Evolutionary conservation across 257 asterid species (phyloP), one percentile per base, ranked within the genome.

Genomic region (Avicennia marina): DNA sequence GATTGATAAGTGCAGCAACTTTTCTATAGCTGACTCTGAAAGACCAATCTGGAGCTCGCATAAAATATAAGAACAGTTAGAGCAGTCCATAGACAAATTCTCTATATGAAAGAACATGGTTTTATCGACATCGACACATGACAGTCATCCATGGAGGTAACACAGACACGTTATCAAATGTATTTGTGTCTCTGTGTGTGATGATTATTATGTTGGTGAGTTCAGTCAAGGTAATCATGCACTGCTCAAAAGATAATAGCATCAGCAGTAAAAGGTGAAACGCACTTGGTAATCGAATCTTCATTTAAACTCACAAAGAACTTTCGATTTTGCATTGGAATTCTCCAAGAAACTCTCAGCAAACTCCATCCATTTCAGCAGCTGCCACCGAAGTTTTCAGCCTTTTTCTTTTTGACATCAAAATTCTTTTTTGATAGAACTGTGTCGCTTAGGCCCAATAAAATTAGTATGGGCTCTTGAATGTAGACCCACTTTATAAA

Each of bases 221-320:
- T n/a, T n/a, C n/a, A n/a, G n/a, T n/a, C n/a, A n/a, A n/a, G n/a
- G n/a, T n/a, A n/a, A n/a, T n/a, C n/a, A 74, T 86, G 93, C 19
- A 82, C 71, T 12, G 80, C 77, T 0, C 87, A 69, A 71, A 72
- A 89, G 67, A 81, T 83, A 57, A 81, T 50, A 52, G 75, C 69
- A 76, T 89, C 97, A 12, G 93, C 84, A n/a, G 70, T 76, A 43
- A 94, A 71, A 16, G 77, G 82, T n/a, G n/a, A n/a, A 71, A 84
- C 94, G 19, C 93, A 71, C 61, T 81, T 81, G n/a, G 82, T 76
- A 66, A 59, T 36, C 77, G 79, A 47, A 63, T 73, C 78, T 26
- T 26, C 71, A n/a, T n/a, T n/a, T n/a, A n/a, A n/a, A n/a, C n/a
- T n/a, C n/a, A n/a, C n/a, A n/a, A n/a, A n/a, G n/a, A n/a, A n/a